A percentile compares a stretch with the other conserved stretches of the same genome.
Conservation (phyloP, 805 yeast species). For the Pichia cabralensis region DNA sequence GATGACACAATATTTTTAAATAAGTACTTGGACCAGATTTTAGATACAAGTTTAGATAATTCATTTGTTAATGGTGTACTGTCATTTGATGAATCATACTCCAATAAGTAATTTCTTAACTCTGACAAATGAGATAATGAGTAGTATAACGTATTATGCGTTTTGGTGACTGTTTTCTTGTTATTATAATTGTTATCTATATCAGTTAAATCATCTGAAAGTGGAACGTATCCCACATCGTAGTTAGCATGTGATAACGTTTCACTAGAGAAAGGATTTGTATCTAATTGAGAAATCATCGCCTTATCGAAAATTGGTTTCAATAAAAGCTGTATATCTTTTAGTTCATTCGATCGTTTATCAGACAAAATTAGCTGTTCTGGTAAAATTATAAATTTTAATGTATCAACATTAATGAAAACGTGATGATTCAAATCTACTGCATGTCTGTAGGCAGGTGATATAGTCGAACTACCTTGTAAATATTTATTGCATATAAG, state of each 20-base stretch:
- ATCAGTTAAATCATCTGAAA: constrained; percentile 40
- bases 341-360: constrained; percentile 27
- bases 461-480: constrained; percentile 54
- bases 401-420: constrained; percentile 42
- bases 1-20: constrained; percentile 58
- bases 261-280: constrained; percentile 13
- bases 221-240: constrained; percentile 55
- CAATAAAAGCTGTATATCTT: constrained; percentile 43
- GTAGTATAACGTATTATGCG: constrained; percentile 44
- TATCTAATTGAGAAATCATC: constrained; percentile 26
- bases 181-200: background rate
- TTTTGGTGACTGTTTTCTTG: background rate
- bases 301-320: constrained; percentile 38
- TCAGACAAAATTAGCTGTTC: constrained; percentile 38
- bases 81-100: constrained; percentile 13
- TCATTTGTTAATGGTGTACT: constrained; percentile 26
- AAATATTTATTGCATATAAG: constrained; percentile 64
- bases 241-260: constrained; percentile 41
- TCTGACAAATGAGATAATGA: constrained; percentile 42
- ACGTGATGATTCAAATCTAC: constrained; percentile 54
- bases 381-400: constrained; percentile 51
- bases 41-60: constrained; percentile 40
- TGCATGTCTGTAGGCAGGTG: constrained; percentile 63
- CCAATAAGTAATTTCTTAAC: constrained; percentile 38
- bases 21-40: constrained; percentile 53